Conservation (phyloP, 2,329 filamentous ascomycete species). For the Cladosporium cucumerinum region DNA sequence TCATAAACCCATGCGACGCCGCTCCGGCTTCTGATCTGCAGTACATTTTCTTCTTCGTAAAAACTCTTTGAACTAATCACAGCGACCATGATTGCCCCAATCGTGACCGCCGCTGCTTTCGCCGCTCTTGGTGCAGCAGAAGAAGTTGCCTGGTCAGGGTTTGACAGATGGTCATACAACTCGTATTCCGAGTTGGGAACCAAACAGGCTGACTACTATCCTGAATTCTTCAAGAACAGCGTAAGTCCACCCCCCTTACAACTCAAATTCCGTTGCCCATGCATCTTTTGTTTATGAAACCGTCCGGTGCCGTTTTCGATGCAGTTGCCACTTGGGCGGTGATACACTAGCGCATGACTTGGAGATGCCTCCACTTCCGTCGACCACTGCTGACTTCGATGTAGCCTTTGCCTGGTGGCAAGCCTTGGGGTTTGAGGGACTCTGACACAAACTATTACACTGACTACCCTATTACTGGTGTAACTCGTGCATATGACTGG, state of each 20-base stretch:
- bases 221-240: constrained; percentile 11
- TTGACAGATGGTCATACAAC: constrained; percentile 9
- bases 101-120: constrained; percentile 5
- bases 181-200: constrained; percentile 8
- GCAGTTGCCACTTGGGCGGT: not conserved
- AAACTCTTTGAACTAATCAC: not conserved
- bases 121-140: not conserved
- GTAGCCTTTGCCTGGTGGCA: constrained; percentile 9
- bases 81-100: constrained; percentile 6
- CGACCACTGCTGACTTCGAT: not conserved
- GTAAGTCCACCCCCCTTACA: not conserved
- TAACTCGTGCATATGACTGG: constrained; percentile 29
- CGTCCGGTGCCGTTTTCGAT: not conserved
- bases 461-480: constrained; percentile 30
- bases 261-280: not conserved
- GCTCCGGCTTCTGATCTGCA: not conserved
- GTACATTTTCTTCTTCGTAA: not conserved
- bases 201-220: constrained; percentile 4
- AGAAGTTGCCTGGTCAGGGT: constrained; percentile 10
- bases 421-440: constrained; percentile 28
- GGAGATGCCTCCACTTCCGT: not conserved
- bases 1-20: constrained; percentile 4
- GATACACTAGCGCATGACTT: not conserved
- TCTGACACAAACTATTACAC: constrained; percentile 29
- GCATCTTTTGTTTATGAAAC: not conserved